Base-by-base conservation (phyloP, 306 rosid species). In the Cajanus cajan region DNA sequence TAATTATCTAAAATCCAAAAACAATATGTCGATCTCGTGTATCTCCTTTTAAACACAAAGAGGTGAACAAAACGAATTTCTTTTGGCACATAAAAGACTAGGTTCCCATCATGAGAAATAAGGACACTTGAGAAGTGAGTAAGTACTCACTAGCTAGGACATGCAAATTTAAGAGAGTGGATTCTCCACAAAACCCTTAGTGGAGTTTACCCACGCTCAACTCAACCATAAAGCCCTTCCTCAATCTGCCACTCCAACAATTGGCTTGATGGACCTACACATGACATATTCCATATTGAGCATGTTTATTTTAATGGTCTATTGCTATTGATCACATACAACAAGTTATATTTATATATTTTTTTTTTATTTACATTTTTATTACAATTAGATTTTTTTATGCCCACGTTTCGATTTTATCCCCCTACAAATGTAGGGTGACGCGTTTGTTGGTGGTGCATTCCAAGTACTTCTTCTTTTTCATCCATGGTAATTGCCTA, bases 121-220 rank as follows among this genome's bases (percentile, higher is more conserved):
- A 73, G 81, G 83, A 85, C 86, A 83, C 50, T 72, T 65, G 39
- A 81, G 4, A 68, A 72, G 83, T 78, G 83, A 83, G 76, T 65
- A 78, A 78, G 73, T 83, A 65, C 77, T 78, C 86, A 78, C 79
- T 47, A 76, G 34, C 69, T 34, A 83, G 54, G 83, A 73, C 76
- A 66, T 83, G 58, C 83, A 83, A 83, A 78, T 72, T 64, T 63
- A 22, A 76, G 82, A 76, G 82, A 86, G 89, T 86, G 89, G 86
- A 68, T 57, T 79, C 82, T 86, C 86, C 89, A 86, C 89, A 82
- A 86, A 64, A 45, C 72, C 39, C 51, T 16, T 79, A 86, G 89
- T 86, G 89, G 89, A 86, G 52, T 86, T 78, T 71, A 75, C 43
- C 86, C 89, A 86, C 89, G 89, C 89, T 86, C 89, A 82, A 82